phyloP scores from a whole-genome alignment of 2,329 filamentous ascomycete species.

The Pseudonectria foliicola region DNA sequence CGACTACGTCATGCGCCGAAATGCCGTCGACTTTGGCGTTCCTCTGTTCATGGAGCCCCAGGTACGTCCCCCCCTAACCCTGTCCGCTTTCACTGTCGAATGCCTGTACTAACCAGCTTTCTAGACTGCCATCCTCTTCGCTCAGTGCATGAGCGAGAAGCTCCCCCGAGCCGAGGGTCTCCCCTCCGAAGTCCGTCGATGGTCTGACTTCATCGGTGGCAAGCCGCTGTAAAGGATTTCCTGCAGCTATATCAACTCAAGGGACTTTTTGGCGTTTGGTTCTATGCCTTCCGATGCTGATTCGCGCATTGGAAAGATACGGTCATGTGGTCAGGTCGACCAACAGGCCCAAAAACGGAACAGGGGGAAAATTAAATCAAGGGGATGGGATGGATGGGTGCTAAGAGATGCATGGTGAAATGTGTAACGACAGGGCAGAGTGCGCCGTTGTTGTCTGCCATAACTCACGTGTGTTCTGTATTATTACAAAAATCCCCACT shows the following conservation, averaged over 20 bases:
- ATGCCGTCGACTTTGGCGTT: constrained; percentile 96
- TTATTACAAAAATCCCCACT: too few species aligned
- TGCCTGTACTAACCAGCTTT: constrained; percentile 22
- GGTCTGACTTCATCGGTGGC: constrained; percentile 91
- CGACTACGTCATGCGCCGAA: constrained; percentile 97
- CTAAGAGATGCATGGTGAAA: too few species aligned
- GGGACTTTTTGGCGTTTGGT: constrained; percentile 13
- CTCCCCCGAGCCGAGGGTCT: constrained; percentile 83
- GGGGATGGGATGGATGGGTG: too few species aligned
- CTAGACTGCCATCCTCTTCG: constrained; percentile 90
- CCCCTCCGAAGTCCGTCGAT: constrained; percentile 82
- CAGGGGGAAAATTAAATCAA: too few species aligned
- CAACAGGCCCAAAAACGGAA: too few species aligned
- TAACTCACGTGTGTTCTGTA: too few species aligned
- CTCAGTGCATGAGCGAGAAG: constrained; percentile 96
- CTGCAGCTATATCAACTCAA: constrained; percentile 3
- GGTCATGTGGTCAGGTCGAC: too few species aligned
- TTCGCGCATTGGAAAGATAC: too few species aligned
- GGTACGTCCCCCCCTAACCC: constrained; percentile 46
- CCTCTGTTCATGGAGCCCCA: constrained; percentile 98
- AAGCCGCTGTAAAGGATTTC: constrained; percentile 60
- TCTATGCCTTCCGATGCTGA: constrained; percentile 11
- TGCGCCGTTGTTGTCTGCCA: too few species aligned
- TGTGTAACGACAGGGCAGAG: too few species aligned
- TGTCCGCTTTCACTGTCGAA: neutral